Evolutionary conservation across 768 basidiomycete species (phyloP).

Genomic region (Lentinula edodes): DNA sequence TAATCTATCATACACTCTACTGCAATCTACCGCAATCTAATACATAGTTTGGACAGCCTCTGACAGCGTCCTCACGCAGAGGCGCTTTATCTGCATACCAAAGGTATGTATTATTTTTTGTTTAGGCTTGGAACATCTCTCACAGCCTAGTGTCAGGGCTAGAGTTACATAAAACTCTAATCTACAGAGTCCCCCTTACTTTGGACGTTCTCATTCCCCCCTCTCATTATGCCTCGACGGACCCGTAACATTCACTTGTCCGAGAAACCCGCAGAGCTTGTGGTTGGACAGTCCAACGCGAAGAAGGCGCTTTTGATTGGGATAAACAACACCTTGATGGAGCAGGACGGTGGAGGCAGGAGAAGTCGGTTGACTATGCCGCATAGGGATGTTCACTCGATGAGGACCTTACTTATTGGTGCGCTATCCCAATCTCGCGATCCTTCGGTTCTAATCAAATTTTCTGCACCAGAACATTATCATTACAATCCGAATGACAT

Average conservation of each 20-base stretch:
- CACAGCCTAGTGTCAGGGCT: not conserved
- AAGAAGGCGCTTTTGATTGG: conserved; percentile 33
- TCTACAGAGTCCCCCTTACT: not conserved
- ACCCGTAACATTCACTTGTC: not conserved
- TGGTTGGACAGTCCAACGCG: not conserved
- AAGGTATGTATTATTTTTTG: not conserved
- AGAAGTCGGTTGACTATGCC: conserved; percentile 24
- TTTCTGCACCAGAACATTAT: conserved; percentile 27
- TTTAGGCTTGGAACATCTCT: not conserved
- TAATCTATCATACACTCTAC: not conserved
- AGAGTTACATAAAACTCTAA: not conserved
- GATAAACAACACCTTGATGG: conserved; percentile 22
- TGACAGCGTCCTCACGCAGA: not conserved
- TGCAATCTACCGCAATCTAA: not conserved
- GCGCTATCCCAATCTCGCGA: conserved; percentile 8
- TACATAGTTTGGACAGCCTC: not conserved
- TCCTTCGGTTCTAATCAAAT: not conserved
- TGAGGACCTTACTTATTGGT: conserved; percentile 32
- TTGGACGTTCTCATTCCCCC: not conserved
- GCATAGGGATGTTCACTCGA: conserved; percentile 30
- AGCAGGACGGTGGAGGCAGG: conserved; percentile 4
- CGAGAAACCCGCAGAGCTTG: not conserved
- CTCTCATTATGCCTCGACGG: not conserved
- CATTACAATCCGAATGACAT: conserved; percentile 34
- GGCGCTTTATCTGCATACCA: not conserved